Conservation (phyloP, 1,284 basidiomycete genomes). For the Trichosporon coremiiforme region DNA sequence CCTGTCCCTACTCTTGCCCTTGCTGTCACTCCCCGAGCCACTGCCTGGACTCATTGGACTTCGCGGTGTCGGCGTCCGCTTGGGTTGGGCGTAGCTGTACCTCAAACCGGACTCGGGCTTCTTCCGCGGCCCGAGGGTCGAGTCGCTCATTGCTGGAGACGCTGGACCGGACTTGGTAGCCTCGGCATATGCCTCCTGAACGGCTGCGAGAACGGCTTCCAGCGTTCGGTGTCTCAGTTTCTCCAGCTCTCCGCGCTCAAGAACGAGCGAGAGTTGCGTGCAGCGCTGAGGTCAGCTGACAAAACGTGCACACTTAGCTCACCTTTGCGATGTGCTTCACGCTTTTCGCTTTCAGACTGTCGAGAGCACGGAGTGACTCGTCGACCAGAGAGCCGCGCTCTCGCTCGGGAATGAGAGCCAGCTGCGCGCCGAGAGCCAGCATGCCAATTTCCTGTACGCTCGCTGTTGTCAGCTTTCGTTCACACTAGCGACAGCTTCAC, state of each 20-base stretch:
- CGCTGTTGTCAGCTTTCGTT: constrained; percentile 4
- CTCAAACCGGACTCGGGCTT: constrained; percentile 24
- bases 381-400: constrained; percentile 13
- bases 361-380: background rate
- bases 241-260: constrained; percentile 27
- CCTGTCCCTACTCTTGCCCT: background rate
- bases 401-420: constrained; percentile 1
- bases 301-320: background rate
- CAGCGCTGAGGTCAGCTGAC: constrained; percentile 33
- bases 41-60: background rate
- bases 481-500: background rate
- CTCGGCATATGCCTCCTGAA: constrained; percentile 30
- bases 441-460: constrained; percentile 40
- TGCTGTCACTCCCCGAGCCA: background rate
- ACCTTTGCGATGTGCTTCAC: constrained; percentile 23
- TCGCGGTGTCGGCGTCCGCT: constrained; percentile 12
- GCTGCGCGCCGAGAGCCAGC: constrained; percentile 32
- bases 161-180: constrained; percentile 15
- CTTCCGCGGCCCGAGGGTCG: constrained; percentile 31
- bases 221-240: constrained; percentile 28
- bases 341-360: constrained; percentile 10
- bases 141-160: constrained; percentile 1
- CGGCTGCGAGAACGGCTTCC: constrained; percentile 36
- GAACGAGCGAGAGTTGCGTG: constrained; percentile 28
- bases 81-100: constrained; percentile 26